phyloP scores from a whole-genome alignment of 2,329 filamentous ascomycete species.

The Xylaria sp. region DNA sequence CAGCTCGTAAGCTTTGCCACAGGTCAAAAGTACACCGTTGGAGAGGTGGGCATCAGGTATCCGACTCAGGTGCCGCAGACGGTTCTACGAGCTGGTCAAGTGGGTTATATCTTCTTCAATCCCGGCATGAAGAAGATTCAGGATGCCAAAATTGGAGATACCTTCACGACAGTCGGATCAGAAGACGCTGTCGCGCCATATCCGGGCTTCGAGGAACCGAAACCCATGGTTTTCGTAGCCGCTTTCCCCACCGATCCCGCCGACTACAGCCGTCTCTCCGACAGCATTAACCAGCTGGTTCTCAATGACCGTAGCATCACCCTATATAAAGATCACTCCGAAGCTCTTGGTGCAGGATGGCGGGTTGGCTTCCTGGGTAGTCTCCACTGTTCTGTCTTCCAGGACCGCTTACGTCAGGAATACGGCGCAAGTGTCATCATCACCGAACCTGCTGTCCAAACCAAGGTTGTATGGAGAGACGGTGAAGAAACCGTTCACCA shows the following conservation, averaged over 20 bases:
- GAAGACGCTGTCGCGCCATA: slow-evolving; percentile 82
- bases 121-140: slow-evolving; percentile 97
- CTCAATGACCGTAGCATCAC: slow-evolving; percentile 97
- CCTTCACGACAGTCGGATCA: slow-evolving; percentile 83
- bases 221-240: slow-evolving; percentile 98
- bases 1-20: slow-evolving; percentile 90
- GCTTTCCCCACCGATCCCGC: slow-evolving; percentile 93
- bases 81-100: slow-evolving; percentile 86
- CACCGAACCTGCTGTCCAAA: slow-evolving; percentile 93
- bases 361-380: slow-evolving; percentile 95
- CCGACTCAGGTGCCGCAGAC: slow-evolving; percentile 86
- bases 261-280: slow-evolving; percentile 86
- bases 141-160: slow-evolving; percentile 96
- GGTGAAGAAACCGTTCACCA: slow-evolving; percentile 83
- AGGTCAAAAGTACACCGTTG: slow-evolving; percentile 88
- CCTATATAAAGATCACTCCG: slow-evolving; percentile 91
- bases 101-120: slow-evolving; percentile 97
- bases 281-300: slow-evolving; percentile 92
- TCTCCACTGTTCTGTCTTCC: slow-evolving; percentile 97
- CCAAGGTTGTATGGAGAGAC: slow-evolving; percentile 82
- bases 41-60: slow-evolving; percentile 97
- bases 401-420: slow-evolving; percentile 93
- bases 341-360: slow-evolving; percentile 94
- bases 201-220: slow-evolving; percentile 95
- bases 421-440: slow-evolving; percentile 96